A percentile compares a stretch with the other conserved stretches of the same genome.
Evolutionary conservation across 768 basidiomycete genomes (phyloP).

Genomic region (Rhizopogon vesiculosus): DNA sequence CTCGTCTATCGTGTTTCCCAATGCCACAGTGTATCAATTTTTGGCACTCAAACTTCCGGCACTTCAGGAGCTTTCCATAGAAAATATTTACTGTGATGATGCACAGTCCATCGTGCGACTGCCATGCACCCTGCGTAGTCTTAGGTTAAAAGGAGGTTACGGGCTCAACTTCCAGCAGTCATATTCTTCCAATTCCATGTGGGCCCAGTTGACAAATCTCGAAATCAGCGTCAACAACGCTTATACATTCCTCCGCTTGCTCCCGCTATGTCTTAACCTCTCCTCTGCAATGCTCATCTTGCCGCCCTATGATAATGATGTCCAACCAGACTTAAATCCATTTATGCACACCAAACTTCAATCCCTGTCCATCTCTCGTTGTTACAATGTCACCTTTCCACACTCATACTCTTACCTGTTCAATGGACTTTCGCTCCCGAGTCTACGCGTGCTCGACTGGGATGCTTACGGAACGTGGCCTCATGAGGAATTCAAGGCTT

Average conservation of each 20-base stretch:
- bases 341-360: conserved; percentile 10
- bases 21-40: conserved; percentile 8
- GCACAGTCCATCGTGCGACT: conserved; percentile 1
- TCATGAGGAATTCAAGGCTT: conserved; percentile 11
- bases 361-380: conserved; percentile 7
- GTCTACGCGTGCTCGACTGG: too few species aligned
- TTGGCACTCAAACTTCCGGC: conserved; percentile 13
- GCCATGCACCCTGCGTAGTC: neutral
- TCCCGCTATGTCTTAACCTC: conserved; percentile 15
- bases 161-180: neutral
- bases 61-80: conserved; percentile 14
- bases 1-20: conserved; percentile 7
- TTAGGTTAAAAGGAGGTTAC: too few species aligned
- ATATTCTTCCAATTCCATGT: conserved; percentile 8
- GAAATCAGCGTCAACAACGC: neutral
- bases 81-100: too few species aligned
- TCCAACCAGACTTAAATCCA: neutral
- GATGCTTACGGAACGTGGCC: conserved; percentile 4
- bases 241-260: conserved; percentile 6
- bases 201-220: conserved; percentile 15
- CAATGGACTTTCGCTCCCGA: too few species aligned
- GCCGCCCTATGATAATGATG: neutral
- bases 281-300: conserved; percentile 9
- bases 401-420: too few species aligned
- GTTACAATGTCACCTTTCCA: neutral